phyloP scores from a whole-genome alignment of 1,139 yeast genomes.

The Geotrichum restrictum region DNA sequence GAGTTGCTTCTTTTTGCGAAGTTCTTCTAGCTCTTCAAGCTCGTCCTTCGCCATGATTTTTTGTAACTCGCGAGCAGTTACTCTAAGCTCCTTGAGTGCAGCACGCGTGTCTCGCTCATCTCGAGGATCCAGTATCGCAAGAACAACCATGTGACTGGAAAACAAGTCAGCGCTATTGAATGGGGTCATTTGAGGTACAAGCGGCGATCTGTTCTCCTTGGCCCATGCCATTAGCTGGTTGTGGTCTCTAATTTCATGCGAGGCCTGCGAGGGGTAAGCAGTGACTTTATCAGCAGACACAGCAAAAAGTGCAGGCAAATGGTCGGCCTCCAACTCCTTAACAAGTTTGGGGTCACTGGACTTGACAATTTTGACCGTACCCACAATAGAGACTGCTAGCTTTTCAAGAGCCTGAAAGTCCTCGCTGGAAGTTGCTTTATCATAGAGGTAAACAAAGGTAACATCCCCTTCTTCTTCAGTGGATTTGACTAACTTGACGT shows the following conservation, averaged over 20 bases:
- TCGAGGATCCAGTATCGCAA: slow-evolving; percentile 39
- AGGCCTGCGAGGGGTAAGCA: slow-evolving; percentile 34
- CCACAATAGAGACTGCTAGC: slow-evolving; percentile 37
- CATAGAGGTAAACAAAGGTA: slow-evolving; percentile 41
- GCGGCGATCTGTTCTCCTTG: slow-evolving; percentile 36
- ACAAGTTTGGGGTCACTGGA: slow-evolving; percentile 35
- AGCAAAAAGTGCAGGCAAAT: slow-evolving; percentile 37
- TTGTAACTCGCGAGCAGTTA: slow-evolving; percentile 34
- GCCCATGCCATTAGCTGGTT: slow-evolving; percentile 36
- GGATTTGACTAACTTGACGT: slow-evolving; percentile 25
- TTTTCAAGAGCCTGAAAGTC: slow-evolving; percentile 41
- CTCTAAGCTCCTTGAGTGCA: slow-evolving; percentile 34
- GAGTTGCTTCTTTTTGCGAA: slow-evolving; percentile 36
- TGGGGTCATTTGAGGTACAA: slow-evolving; percentile 40
- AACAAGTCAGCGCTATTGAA: slow-evolving; percentile 37
- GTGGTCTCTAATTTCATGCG: slow-evolving; percentile 37
- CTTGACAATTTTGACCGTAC: slow-evolving; percentile 39
- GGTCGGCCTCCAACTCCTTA: slow-evolving; percentile 32
- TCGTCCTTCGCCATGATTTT: slow-evolving; percentile 30
- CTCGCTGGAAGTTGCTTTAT: slow-evolving; percentile 39
- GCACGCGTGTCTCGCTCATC: slow-evolving; percentile 29
- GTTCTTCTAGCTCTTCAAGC: slow-evolving; percentile 31
- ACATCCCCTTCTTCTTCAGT: slow-evolving; percentile 16
- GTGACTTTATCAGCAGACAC: slow-evolving; percentile 32
- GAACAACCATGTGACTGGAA: slow-evolving; percentile 33